Conservation (phyloP, 2,329 filamentous ascomycete species). For the Dothideomycetes sp. region DNA sequence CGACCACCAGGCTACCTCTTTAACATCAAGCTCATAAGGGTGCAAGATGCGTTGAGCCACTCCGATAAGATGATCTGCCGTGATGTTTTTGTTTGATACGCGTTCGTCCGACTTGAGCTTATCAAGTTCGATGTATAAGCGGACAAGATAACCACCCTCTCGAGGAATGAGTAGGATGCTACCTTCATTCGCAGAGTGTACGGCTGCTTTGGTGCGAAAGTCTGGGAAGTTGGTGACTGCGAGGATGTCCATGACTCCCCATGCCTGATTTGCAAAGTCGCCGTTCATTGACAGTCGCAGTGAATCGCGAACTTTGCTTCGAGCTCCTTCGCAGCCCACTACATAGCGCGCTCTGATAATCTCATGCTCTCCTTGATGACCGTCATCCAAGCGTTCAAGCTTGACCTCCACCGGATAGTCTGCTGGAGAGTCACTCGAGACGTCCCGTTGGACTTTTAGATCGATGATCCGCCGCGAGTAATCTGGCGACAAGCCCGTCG, state of each 20-base stretch:
- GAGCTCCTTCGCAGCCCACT: constrained; percentile 15
- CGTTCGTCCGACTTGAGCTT: constrained; percentile 29
- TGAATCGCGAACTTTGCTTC: constrained; percentile 10
- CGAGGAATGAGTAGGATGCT: constrained; percentile 69
- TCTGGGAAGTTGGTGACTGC: constrained; percentile 25
- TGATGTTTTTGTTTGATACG: constrained; percentile 3
- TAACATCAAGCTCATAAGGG: constrained; percentile 50
- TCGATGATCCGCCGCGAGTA: constrained; percentile 43
- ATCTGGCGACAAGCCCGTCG: constrained; percentile 33
- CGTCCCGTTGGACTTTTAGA: too few species aligned
- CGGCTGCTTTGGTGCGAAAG: constrained; percentile 35
- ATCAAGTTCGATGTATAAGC: constrained; percentile 25
- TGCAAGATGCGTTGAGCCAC: constrained; percentile 53
- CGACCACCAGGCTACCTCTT: constrained; percentile 53
- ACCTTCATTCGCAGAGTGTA: constrained; percentile 51
- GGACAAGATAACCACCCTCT: constrained; percentile 20
- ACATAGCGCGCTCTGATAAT: constrained; percentile 13
- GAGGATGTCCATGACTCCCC: constrained; percentile 12
- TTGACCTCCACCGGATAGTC: constrained; percentile 4
- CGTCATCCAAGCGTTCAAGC: constrained; percentile 26
- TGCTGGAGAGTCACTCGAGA: neutral
- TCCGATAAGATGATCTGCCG: constrained; percentile 44
- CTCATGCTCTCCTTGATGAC: constrained; percentile 18
- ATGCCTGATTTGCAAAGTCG: constrained; percentile 11
- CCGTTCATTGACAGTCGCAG: constrained; percentile 12